Evolutionary conservation across 129 eudicot genomes (phyloP).

Genomic region (Flaveria trinervia): DNA sequence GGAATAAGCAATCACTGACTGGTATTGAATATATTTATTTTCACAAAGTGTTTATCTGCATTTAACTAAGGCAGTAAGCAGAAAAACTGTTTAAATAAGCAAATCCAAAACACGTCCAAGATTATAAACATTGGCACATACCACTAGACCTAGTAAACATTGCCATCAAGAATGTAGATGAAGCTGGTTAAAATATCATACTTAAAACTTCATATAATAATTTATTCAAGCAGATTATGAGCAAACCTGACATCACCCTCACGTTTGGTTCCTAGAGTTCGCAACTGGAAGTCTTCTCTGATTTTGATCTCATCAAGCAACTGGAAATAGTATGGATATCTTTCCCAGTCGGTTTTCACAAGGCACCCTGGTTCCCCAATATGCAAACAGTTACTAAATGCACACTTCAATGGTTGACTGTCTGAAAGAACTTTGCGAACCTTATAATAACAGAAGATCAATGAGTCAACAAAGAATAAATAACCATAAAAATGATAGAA

Average conservation of each 20-base stretch:
- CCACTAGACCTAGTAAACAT: background rate
- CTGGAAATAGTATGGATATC: conserved; percentile 74
- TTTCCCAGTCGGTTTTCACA: conserved; percentile 81
- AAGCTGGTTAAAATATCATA: background rate
- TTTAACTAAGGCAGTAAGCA: conserved; percentile 4
- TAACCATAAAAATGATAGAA: background rate
- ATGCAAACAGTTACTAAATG: conserved; percentile 86
- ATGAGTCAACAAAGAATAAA: conserved; percentile 5
- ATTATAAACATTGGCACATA: background rate
- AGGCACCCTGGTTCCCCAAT: conserved; percentile 85
- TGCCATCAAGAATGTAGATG: background rate
- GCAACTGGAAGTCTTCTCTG: conserved; percentile 78
- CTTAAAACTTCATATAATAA: background rate
- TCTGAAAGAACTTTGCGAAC: conserved; percentile 57
- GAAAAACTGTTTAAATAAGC: background rate
- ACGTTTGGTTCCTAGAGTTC: conserved; percentile 88
- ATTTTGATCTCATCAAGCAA: conserved; percentile 84
- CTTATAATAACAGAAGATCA: conserved; percentile 36
- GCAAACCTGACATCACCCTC: conserved; percentile 88
- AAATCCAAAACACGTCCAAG: conserved; percentile 6
- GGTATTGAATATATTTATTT: background rate
- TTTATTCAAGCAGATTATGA: background rate
- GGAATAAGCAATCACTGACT: background rate
- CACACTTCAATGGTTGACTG: conserved; percentile 55
- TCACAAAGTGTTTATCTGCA: background rate